Percentiles rank a stretch among this genome's conserved stretches.
phyloP scores from a whole-genome alignment of 345 rosid species.

The Toxicodendron radicans region DNA sequence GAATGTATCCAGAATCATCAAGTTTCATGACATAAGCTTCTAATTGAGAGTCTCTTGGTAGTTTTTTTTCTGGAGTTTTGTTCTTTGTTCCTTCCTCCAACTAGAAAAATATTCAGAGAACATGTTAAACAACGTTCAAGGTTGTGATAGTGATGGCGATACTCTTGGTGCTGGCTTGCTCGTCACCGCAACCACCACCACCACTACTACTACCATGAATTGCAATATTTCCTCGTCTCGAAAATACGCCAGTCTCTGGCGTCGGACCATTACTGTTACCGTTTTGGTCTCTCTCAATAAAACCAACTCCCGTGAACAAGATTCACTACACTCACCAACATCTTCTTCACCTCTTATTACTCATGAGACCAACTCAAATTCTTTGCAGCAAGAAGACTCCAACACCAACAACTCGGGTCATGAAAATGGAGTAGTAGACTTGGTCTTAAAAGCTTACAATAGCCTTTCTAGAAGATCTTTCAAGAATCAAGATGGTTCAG shows the following conservation, averaged over 20 bases:
- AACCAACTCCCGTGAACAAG: not conserved
- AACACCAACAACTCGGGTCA: not conserved
- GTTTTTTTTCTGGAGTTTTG: not conserved
- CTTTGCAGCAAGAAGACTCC: not conserved
- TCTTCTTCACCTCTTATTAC: not conserved
- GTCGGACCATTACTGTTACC: constrained; percentile 1
- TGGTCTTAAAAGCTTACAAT: not conserved
- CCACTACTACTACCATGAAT: no score
- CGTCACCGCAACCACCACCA: not conserved
- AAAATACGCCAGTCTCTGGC: constrained; percentile 24
- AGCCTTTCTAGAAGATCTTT: constrained; percentile 13
- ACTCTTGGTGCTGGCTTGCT: not conserved
- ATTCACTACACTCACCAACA: not conserved
- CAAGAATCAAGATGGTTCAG: not conserved
- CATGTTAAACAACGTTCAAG: not conserved
- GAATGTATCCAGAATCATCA: no score
- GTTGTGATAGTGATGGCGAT: not conserved
- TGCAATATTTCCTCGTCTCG: not conserved
- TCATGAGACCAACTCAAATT: not conserved
- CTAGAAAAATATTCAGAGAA: not conserved
- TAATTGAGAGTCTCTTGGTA: not conserved
- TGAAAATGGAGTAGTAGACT: not conserved
- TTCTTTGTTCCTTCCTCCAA: not conserved
- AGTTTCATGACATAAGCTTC: not conserved
- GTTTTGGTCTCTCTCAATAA: constrained; percentile 11